phyloP scores from a whole-genome alignment of 768 basidiomycete genomes.

The Kwoniella dendrophila region DNA sequence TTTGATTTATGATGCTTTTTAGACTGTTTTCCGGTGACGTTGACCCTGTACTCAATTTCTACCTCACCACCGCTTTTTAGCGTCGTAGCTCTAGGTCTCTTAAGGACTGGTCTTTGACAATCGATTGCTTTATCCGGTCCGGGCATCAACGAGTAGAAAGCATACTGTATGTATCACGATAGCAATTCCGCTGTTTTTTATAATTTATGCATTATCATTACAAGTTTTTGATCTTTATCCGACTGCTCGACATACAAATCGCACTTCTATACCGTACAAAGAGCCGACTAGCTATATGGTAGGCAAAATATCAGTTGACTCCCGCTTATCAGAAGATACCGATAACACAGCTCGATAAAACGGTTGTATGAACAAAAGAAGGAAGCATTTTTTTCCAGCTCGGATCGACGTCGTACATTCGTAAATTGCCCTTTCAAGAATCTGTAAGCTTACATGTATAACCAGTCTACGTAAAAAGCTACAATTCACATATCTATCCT shows the following conservation, averaged over 20 bases:
- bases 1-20: too few relatives aligned
- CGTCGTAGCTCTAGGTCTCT: not conserved
- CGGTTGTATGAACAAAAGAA: not conserved
- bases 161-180: too few relatives aligned
- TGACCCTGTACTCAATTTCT: not conserved
- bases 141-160: too few relatives aligned
- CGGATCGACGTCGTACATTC: too few relatives aligned
- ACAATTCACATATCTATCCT: not conserved
- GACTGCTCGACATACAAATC: not conserved
- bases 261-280: not conserved
- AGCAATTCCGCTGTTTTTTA: too few relatives aligned
- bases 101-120: too few relatives aligned
- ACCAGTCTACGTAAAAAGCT: slow-evolving; percentile 7
- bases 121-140: too few relatives aligned
- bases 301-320: not conserved
- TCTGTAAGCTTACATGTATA: too few relatives aligned
- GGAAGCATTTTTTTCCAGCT: not conserved
- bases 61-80: not conserved
- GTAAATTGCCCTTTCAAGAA: slow-evolving; percentile 6
- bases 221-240: too few relatives aligned
- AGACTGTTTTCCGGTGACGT: not conserved
- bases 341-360: not conserved
- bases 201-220: too few relatives aligned
- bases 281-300: not conserved
- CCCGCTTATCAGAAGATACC: slow-evolving; percentile 9